Conservation (phyloP, 192 early-diverging fungal genomes). For the Coemansia interrupta region DNA sequence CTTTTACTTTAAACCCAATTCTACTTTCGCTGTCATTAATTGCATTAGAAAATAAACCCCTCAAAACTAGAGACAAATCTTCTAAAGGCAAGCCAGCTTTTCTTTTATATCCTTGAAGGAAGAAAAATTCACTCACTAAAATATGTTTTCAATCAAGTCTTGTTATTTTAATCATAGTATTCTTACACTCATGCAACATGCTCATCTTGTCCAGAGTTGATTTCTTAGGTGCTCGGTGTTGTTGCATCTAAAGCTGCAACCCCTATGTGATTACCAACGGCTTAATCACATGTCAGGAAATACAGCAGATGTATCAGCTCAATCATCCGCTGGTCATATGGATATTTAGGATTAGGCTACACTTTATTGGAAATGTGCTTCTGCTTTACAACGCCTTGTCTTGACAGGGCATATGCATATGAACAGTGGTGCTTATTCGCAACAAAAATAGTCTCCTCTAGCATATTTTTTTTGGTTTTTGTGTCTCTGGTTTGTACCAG, state of each 20-base stretch:
- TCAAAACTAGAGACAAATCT: no score
- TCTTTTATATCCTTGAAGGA: no score
- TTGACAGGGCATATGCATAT: slow-evolving; percentile 28
- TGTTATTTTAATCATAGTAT: no score
- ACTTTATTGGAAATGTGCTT: slow-evolving; percentile 29
- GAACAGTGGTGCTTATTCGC: slow-evolving; percentile 17
- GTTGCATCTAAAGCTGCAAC: not conserved
- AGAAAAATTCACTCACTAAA: no score
- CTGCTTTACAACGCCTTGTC: slow-evolving; percentile 12
- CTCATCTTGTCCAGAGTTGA: slow-evolving; percentile 2
- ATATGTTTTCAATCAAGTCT: no score
- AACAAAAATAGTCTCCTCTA: slow-evolving; percentile 11
- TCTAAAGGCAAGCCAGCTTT: no score
- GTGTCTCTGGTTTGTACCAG: slow-evolving; percentile 6
- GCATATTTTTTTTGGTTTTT: no score
- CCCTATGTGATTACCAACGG: slow-evolving; percentile 13
- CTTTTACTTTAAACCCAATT: no score
- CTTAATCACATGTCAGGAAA: slow-evolving; percentile 23
- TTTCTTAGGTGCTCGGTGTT: not conserved
- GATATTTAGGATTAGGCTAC: slow-evolving; percentile 17
- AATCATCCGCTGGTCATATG: slow-evolving; percentile 17
- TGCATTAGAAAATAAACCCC: no score
- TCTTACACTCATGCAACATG: not conserved
- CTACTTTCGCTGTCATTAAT: no score
- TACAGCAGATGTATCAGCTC: slow-evolving; percentile 28